Evolutionary conservation across 257 asterid genomes (phyloP).

Genomic region (Rauvolfia tetraphylla): DNA sequence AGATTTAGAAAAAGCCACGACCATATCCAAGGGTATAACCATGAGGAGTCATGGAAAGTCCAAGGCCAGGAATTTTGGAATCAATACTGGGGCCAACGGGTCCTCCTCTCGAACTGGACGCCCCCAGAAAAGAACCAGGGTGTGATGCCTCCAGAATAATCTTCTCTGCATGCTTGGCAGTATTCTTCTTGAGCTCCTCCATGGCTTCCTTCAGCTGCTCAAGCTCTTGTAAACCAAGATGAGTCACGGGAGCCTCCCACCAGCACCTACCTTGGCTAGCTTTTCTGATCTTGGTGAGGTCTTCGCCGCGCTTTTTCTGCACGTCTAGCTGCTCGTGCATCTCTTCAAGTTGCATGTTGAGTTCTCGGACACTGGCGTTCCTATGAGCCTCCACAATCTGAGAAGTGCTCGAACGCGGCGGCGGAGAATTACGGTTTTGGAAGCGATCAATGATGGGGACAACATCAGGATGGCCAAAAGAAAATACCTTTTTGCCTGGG

Average conservation of each 20-base stretch:
- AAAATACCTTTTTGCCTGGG: conserved; percentile 37
- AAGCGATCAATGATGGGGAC: conserved; percentile 32
- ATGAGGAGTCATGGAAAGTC: conserved; percentile 39
- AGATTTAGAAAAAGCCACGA: conserved; percentile 15
- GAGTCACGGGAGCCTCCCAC: conserved; percentile 43
- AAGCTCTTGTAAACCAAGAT: conserved; percentile 28
- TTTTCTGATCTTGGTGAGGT: conserved; percentile 24
- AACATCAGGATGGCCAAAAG: conserved; percentile 43
- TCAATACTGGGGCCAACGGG: conserved; percentile 15
- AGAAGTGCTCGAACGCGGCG: conserved; percentile 7
- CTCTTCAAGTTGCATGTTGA: conserved; percentile 34
- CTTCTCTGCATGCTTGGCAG: conserved; percentile 25
- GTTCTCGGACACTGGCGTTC: conserved; percentile 32
- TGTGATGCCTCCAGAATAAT: conserved; percentile 20
- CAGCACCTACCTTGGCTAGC: conserved; percentile 26
- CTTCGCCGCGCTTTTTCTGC: conserved; percentile 29
- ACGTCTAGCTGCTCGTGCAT: conserved; percentile 26
- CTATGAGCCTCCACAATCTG: conserved; percentile 48
- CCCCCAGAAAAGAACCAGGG: conserved; percentile 15
- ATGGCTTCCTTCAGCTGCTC: conserved; percentile 38
- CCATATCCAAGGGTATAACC: conserved; percentile 24
- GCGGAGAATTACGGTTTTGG: conserved; percentile 18
- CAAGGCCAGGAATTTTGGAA: conserved; percentile 19
- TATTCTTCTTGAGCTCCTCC: conserved; percentile 38
- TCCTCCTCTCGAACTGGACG: conserved; percentile 18